Percentiles rank a stretch among this genome's conserved stretches.
phyloP scores from a whole-genome alignment of 2,329 filamentous ascomycete genomes.

The Microsporum ferrugineum region DNA sequence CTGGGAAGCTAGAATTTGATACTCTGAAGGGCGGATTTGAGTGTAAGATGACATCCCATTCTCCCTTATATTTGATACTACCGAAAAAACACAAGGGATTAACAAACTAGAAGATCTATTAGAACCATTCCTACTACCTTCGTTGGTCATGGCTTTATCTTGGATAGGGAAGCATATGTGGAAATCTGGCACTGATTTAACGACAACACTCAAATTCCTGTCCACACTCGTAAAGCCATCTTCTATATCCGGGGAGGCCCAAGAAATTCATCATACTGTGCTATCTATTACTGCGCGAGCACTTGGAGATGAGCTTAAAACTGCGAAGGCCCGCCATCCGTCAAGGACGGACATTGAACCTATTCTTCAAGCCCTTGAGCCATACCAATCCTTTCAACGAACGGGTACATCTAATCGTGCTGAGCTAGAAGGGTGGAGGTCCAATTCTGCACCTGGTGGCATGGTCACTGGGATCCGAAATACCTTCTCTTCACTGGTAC shows the following conservation, averaged over 20 bases:
- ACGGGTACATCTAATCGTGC: conserved; percentile 35
- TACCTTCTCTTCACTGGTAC: conserved; percentile 41
- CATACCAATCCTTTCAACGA: conserved; percentile 41
- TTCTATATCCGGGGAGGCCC: conserved; percentile 48
- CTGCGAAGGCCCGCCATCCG: conserved; percentile 39
- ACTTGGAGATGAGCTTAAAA: conserved; percentile 42
- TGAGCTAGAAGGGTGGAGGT: conserved; percentile 44
- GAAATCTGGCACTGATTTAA: conserved; percentile 38
- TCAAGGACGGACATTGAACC: conserved; percentile 42
- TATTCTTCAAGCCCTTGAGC: conserved; percentile 42
- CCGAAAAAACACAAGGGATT: conserved; percentile 8
- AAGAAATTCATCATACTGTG: conserved; percentile 50
- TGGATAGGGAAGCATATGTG: conserved; percentile 50
- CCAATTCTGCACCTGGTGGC: conserved; percentile 34
- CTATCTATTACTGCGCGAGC: conserved; percentile 44
- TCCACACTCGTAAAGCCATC: conserved; percentile 46
- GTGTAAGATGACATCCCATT: conserved; percentile 34
- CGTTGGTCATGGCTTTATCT: conserved; percentile 46
- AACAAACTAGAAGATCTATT: conserved; percentile 40
- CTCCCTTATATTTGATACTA: not conserved
- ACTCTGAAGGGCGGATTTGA: conserved; percentile 52
- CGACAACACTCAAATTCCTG: conserved; percentile 45
- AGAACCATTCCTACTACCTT: conserved; percentile 52
- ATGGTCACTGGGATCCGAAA: conserved; percentile 39
- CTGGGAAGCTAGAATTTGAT: conserved; percentile 44